phyloP scores from a whole-genome alignment of 1,284 basidiomycete genomes.

The Schizopora paradoxa region DNA sequence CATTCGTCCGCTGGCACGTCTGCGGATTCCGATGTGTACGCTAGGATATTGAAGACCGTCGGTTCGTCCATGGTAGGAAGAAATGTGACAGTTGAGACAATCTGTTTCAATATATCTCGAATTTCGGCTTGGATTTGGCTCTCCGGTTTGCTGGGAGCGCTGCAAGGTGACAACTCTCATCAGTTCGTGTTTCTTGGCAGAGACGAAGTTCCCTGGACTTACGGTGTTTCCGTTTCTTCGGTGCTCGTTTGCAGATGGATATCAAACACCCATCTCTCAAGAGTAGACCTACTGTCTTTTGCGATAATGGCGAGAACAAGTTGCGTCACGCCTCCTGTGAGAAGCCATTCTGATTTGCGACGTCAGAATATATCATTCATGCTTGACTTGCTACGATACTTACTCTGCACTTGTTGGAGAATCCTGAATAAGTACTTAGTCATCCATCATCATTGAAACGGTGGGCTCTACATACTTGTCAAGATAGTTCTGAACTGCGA shows the following conservation, averaged over 20 bases:
- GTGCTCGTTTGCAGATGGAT: slow-evolving; percentile 64
- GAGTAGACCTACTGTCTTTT: slow-evolving; percentile 84
- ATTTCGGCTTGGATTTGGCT: slow-evolving; percentile 97
- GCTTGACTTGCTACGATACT: slow-evolving; percentile 27
- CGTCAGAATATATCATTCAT: not conserved
- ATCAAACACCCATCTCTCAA: slow-evolving; percentile 99
- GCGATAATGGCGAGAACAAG: slow-evolving; percentile 95
- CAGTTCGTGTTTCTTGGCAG: slow-evolving; percentile 2
- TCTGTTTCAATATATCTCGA: slow-evolving; percentile 96
- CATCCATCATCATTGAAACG: slow-evolving; percentile 1
- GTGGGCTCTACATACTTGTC: slow-evolving; percentile 49
- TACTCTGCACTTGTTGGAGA: slow-evolving; percentile 85
- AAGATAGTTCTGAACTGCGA: slow-evolving; percentile 88
- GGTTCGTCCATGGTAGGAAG: slow-evolving; percentile 92
- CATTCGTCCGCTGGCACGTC: slow-evolving; percentile 88
- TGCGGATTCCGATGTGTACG: slow-evolving; percentile 85
- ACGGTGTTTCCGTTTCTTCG: slow-evolving; percentile 43
- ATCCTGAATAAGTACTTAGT: slow-evolving; percentile 41
- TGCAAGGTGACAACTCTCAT: slow-evolving; percentile 23
- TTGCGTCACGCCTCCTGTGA: slow-evolving; percentile 85
- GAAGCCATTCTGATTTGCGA: slow-evolving; percentile 72
- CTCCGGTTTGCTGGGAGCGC: slow-evolving; percentile 64
- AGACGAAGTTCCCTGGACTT: slow-evolving; percentile 24
- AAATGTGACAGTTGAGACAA: slow-evolving; percentile 94
- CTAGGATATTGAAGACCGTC: slow-evolving; percentile 93